Evolutionary conservation across 805 yeast species (phyloP), one percentile per base, ranked within the genome.

Genomic region (Candida dendrica): DNA sequence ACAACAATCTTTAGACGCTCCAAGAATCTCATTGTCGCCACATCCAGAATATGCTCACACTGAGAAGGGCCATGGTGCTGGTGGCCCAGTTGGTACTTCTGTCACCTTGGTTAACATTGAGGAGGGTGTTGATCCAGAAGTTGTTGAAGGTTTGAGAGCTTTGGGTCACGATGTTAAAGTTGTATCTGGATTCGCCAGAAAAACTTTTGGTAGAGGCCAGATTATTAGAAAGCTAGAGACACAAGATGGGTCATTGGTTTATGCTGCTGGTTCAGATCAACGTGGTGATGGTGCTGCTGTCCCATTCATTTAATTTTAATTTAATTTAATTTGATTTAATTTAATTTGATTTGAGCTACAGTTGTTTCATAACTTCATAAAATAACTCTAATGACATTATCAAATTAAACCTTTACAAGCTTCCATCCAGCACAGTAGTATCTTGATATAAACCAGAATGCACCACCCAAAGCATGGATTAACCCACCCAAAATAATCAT

Each of bases 271-370:
- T 2, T 76, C 84, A 42, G 95, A 85, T 50, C 72, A 69, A n/a
- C 69, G 95, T 41, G 95, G 90, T n/a, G 95, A 85, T 58, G 95
- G 95, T 7, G 83, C 84, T 3, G 81, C 91, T 10, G 74, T 74
- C 14, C 79, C 87, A 5, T 63, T 68, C 42, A 43, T 71, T 16
- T 71, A 51, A 34, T n/a, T n/a, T n/a, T n/a, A n/a, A n/a, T n/a
- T n/a, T n/a, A n/a, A n/a, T n/a, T n/a, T n/a, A n/a, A n/a, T n/a
- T n/a, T n/a, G n/a, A n/a, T n/a, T n/a, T n/a, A n/a, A n/a, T n/a
- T n/a, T n/a, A n/a, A n/a, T n/a, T n/a, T n/a, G n/a, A n/a, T n/a
- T n/a, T n/a, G n/a, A n/a, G n/a, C n/a, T n/a, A n/a, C n/a, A n/a
- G n/a, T n/a, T n/a, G n/a, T n/a, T n/a, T n/a, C n/a, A n/a, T n/a